Conservation (phyloP, 148 eudicot genomes). For the Linanthus parryae region DNA sequence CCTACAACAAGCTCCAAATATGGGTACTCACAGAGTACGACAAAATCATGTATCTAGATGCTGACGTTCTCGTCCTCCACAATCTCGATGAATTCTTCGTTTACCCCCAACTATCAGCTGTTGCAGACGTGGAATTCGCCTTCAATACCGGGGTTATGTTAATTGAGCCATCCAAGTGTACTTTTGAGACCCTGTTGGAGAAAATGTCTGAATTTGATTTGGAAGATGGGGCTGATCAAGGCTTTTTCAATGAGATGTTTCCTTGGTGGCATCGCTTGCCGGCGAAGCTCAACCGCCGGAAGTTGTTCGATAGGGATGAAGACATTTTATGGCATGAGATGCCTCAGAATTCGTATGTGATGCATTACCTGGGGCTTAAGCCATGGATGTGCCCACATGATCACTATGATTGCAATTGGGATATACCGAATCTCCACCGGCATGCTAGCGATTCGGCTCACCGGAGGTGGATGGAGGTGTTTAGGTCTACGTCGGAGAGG, state of each 20-base stretch:
- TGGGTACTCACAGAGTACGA: slow-evolving; percentile 61
- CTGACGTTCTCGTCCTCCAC: slow-evolving; percentile 42
- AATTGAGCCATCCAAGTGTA: slow-evolving; percentile 59
- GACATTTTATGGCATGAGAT: slow-evolving; percentile 14
- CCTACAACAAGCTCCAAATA: slow-evolving; percentile 64
- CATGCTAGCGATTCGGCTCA: slow-evolving; percentile 55
- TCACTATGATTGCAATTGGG: slow-evolving; percentile 76
- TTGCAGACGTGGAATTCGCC: slow-evolving; percentile 21
- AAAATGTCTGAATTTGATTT: slow-evolving; percentile 23
- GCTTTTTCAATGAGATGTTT: slow-evolving; percentile 59
- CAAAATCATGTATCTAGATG: slow-evolving; percentile 54
- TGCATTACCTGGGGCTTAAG: slow-evolving; percentile 63
- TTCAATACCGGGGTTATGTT: slow-evolving; percentile 72
- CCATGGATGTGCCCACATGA: slow-evolving; percentile 57
- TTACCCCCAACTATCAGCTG: slow-evolving; percentile 55
- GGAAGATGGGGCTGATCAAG: slow-evolving; percentile 71
- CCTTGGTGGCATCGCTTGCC: slow-evolving; percentile 67
- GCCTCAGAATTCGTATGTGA: slow-evolving; percentile 25
- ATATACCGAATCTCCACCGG: slow-evolving; percentile 1
- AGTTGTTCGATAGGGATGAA: slow-evolving; percentile 16
- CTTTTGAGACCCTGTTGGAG: slow-evolving; percentile 37
- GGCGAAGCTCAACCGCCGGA: slow-evolving; percentile 27
- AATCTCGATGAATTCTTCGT: slow-evolving; percentile 52
- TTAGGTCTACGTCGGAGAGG: slow-evolving; percentile 32
- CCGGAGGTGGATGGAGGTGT: slow-evolving; percentile 49